Evolutionary conservation across 192 early-diverging fungal genomes (phyloP).

Genomic region (Backusella macrospora): DNA sequence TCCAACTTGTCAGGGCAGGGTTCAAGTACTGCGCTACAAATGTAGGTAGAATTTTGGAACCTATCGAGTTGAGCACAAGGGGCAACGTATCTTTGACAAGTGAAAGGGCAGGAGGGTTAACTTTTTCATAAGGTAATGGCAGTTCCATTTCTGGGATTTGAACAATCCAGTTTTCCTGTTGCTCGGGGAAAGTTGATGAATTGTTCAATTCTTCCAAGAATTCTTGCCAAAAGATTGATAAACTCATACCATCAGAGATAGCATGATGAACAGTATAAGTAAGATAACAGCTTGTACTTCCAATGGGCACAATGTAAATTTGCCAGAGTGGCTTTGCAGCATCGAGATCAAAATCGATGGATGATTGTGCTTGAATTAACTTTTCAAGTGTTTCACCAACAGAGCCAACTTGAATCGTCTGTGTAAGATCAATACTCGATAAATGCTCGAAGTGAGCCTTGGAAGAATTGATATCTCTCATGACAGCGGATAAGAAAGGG

Average conservation of each 20-base stretch:
- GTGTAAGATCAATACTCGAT: constrained; percentile 6
- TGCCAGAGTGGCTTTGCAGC: constrained; percentile 32
- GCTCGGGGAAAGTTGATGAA: background rate
- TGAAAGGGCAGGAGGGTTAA: constrained; percentile 2
- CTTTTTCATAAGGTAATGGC: constrained; percentile 18
- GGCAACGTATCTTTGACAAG: constrained; percentile 19
- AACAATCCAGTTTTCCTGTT: constrained; percentile 12
- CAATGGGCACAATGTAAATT: constrained; percentile 6
- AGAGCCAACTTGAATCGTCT: constrained; percentile 13
- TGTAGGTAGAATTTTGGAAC: constrained; percentile 6
- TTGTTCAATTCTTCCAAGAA: constrained; percentile 22
- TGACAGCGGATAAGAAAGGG: constrained; percentile 17
- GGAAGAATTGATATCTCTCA: background rate
- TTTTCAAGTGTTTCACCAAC: background rate
- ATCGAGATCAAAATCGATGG: constrained; percentile 20
- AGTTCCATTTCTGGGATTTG: background rate
- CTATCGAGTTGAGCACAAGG: constrained; percentile 15
- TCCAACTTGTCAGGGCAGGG: constrained; percentile 9
- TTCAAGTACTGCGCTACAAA: background rate
- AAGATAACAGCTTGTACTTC: constrained; percentile 3
- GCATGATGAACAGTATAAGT: constrained; percentile 24
- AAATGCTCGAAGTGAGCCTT: constrained; percentile 28
- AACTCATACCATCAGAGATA: constrained; percentile 37
- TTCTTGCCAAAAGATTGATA: constrained; percentile 26
- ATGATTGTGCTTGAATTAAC: constrained; percentile 17